These are phyloP conservation scores for Umbilicus rupestris DNA, from an alignment of 164 flowering plant species.

Conservation along the genomic window DNA sequence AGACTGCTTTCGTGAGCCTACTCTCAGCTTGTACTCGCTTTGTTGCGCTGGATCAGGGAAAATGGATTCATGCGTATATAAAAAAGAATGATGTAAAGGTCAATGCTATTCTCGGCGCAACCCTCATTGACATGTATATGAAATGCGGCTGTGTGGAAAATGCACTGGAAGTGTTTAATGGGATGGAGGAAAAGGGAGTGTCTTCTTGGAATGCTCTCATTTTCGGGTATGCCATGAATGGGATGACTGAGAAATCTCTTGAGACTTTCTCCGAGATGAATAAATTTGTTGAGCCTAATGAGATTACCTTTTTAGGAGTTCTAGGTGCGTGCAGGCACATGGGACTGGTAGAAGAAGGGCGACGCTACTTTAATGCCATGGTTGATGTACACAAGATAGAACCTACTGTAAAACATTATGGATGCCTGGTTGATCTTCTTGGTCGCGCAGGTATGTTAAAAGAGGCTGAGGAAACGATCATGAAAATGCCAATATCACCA, in stretches of 20 bases:
- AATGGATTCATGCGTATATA: slow-evolving; percentile 31
- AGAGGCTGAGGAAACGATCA: slow-evolving; percentile 36
- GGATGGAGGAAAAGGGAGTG: slow-evolving; percentile 26
- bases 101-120: slow-evolving; percentile 28
- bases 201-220: slow-evolving; percentile 42
- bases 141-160: slow-evolving; percentile 33
- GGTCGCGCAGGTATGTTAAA: slow-evolving; percentile 38
- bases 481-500: slow-evolving; percentile 34
- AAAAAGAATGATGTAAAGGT: slow-evolving; percentile 19
- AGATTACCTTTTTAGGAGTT: slow-evolving; percentile 38
- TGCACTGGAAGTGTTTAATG: slow-evolving; percentile 31
- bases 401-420: slow-evolving; percentile 41
- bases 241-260: slow-evolving; percentile 26
- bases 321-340: slow-evolving; percentile 37
- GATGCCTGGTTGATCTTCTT: slow-evolving; percentile 45
- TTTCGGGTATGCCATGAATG: slow-evolving; percentile 36
- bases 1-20: slow-evolving; percentile 27
- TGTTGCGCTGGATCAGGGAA: slow-evolving; percentile 33
- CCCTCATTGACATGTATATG: slow-evolving; percentile 39
- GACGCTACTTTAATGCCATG: slow-evolving; percentile 29
- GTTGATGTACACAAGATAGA: slow-evolving; percentile 22
- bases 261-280: slow-evolving; percentile 29
- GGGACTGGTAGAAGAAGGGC: slow-evolving; percentile 42
- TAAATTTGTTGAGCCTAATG: slow-evolving; percentile 26
- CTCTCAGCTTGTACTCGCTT: slow-evolving; percentile 38